Evolutionary conservation across 2,329 filamentous ascomycete species (phyloP).

Genomic region (Talaromyces marneffei): DNA sequence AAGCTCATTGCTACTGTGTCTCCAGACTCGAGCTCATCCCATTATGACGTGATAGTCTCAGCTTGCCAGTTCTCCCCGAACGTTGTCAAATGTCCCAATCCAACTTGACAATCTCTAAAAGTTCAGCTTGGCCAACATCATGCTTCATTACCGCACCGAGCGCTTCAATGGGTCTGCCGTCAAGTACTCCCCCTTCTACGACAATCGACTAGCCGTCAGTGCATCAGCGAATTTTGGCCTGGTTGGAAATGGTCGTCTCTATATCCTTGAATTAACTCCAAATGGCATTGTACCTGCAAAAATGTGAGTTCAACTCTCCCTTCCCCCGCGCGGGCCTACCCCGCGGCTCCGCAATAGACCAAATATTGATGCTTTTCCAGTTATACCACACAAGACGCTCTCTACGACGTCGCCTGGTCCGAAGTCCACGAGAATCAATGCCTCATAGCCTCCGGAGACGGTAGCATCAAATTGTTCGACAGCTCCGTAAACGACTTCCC

Average conservation of each 20-base stretch:
- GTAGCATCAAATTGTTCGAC: constrained; percentile 91
- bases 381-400: constrained; percentile 94
- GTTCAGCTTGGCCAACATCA: constrained; percentile 36
- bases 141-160: constrained; percentile 91
- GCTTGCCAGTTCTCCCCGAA: background rate
- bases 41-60: constrained; percentile 8
- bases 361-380: constrained; percentile 39
- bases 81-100: background rate
- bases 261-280: constrained; percentile 73
- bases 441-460: constrained; percentile 82
- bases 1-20: background rate
- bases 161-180: constrained; percentile 95
- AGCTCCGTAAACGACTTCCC: constrained; percentile 75
- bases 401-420: constrained; percentile 93
- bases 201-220: constrained; percentile 85
- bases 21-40: background rate
- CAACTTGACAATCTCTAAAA: background rate
- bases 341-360: constrained; percentile 4
- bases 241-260: constrained; percentile 85
- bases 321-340: background rate
- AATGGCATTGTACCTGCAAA: constrained; percentile 80
- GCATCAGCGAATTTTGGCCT: constrained; percentile 93
- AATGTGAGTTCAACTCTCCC: constrained; percentile 49
- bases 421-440: constrained; percentile 96
- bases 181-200: constrained; percentile 98